phyloP scores from a whole-genome alignment of 371 early-diverging fungal genomes.

The Entomophthora muscae region DNA sequence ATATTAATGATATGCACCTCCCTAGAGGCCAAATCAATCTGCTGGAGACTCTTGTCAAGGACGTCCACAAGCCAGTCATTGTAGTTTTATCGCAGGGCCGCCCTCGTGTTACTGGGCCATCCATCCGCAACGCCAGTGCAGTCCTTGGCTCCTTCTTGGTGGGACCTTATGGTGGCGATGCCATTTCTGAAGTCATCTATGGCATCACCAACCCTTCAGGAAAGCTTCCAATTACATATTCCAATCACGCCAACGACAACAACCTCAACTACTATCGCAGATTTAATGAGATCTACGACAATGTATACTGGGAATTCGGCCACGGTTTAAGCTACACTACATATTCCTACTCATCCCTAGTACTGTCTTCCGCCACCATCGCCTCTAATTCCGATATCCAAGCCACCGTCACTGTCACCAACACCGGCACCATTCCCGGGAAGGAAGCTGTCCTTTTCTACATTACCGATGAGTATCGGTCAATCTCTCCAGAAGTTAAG shows the following conservation, averaged over 20 bases:
- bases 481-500: slow-evolving; percentile 2
- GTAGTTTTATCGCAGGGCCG: neutral
- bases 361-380: slow-evolving; percentile 11
- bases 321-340: slow-evolving; percentile 35
- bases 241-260: slow-evolving; percentile 23
- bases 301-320: slow-evolving; percentile 30
- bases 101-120: slow-evolving; percentile 6
- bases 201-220: slow-evolving; percentile 26
- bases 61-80: neutral
- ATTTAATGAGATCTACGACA: slow-evolving; percentile 11
- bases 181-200: slow-evolving; percentile 26
- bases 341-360: slow-evolving; percentile 12
- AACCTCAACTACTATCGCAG: slow-evolving; percentile 14
- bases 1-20: slow-evolving; percentile 27
- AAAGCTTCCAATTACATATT: slow-evolving; percentile 29
- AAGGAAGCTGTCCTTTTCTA: slow-evolving; percentile 29
- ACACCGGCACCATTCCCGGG: slow-evolving; percentile 25
- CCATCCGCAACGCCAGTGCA: neutral
- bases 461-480: neutral
- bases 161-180: slow-evolving; percentile 19
- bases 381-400: neutral
- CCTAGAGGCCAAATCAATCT: slow-evolving; percentile 11
- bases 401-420: slow-evolving; percentile 25
- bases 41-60: neutral
- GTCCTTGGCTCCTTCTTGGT: neutral